Base-by-base conservation (phyloP, 2,329 filamentous ascomycete genomes). In the Aureobasidium sp. region DNA sequence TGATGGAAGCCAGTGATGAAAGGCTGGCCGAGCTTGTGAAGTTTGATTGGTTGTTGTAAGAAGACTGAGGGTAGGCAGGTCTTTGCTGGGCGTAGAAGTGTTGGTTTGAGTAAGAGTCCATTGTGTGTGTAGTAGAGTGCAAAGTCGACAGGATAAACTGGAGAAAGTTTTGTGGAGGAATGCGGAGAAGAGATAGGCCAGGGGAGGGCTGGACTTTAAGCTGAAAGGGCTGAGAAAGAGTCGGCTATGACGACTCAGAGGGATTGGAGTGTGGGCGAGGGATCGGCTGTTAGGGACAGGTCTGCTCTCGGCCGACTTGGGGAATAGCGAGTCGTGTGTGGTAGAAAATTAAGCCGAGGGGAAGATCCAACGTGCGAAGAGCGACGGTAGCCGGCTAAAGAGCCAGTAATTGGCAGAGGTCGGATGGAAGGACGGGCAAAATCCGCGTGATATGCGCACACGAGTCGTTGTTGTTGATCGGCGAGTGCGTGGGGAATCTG, bases 11-110 rank as follows among this genome's bases (percentile, higher is more conserved):
- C 34, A 78, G 66, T 47, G 73, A 75, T 37, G 75, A 70, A 36
- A 75, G 71, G 67, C 75, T 78, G 69, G 72, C 76, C 62, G 75
- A 77, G 69, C 72, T 75, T 58, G 74, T 72, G 65, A 73, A 77
- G 47, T 69, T 68, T 1, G 74, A 74, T 29, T 68, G 65, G 14
- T 74, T 67, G 21, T 21, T 21, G 64, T 36, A 64, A 63, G 55
- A 61, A 51, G 65, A 62, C 71, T 75, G 68, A 68, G 71, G 67
- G 67, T 71, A 68, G 66, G 72, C 62, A 71, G 75, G 68, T 69
- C 70, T 64, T 65, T 68, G 68, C 48, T 62, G 50, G 34, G 32
- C 34, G 34, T 58, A 58, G 44, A 55, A 61, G 41, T 61, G 41
- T 57, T 61, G 61, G 36, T 48, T 59, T 29, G 48, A 54, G 29